phyloP scores from a whole-genome alignment of 2,329 filamentous ascomycete genomes.

The Fusarium euwallaceae region DNA sequence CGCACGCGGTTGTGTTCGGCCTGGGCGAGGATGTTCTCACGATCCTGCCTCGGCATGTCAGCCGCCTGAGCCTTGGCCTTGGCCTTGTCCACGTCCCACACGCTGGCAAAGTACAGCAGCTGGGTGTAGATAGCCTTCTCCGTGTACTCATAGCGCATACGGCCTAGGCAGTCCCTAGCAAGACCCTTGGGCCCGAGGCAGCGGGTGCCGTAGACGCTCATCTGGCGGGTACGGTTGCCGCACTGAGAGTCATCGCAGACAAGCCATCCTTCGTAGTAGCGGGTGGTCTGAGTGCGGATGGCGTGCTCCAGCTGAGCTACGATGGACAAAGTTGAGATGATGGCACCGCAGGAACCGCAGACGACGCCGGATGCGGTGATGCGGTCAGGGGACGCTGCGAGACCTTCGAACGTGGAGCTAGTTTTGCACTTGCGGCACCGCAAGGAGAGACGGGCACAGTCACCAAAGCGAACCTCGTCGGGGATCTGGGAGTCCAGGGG shows the following conservation, averaged over 20 bases:
- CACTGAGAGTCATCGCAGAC: constrained; percentile 91
- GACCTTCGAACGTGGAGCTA: constrained; percentile 80
- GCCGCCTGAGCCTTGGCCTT: constrained; percentile 64
- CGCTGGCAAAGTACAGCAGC: constrained; percentile 83
- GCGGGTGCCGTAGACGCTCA: constrained; percentile 91
- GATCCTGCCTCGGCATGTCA: constrained; percentile 65
- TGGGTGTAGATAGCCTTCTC: constrained; percentile 97
- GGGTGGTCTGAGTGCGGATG: constrained; percentile 80
- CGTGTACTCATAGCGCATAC: constrained; percentile 88
- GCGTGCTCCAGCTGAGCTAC: constrained; percentile 90
- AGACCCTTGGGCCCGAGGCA: constrained; percentile 91
- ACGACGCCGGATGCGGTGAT: constrained; percentile 81
- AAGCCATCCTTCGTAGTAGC: constrained; percentile 94
- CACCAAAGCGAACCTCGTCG: constrained; percentile 88
- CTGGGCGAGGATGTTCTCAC: constrained; percentile 76
- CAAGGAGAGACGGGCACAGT: constrained; percentile 81
- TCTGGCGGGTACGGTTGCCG: constrained; percentile 87
- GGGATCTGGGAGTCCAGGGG: constrained; percentile 95
- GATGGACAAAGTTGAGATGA: constrained; percentile 78
- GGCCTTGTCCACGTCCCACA: constrained; percentile 93
- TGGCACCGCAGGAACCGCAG: constrained; percentile 77
- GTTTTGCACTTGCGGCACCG: constrained; percentile 86
- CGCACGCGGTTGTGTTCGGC: constrained; percentile 85
- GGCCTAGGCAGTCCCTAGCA: constrained; percentile 85
- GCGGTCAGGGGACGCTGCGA: constrained; percentile 68